Evolutionary conservation across 192 early-diverging fungal species (phyloP), one percentile per base, ranked within the genome.

Genomic region (Coemansia umbellata): DNA sequence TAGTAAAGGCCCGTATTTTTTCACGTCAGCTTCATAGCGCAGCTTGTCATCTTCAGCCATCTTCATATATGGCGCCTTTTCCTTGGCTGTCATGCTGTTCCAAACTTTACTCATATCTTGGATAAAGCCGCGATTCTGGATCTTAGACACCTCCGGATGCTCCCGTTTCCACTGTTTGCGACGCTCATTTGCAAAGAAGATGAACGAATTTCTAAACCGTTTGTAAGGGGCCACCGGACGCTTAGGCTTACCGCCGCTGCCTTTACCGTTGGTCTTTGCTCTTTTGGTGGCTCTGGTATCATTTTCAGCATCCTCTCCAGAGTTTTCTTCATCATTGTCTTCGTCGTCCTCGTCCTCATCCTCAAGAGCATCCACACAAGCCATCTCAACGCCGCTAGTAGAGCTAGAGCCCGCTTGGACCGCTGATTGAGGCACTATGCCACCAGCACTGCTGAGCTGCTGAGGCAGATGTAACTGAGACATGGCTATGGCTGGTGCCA

Each of bases 121-220:
- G 41, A 76, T 76, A 47, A 76, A 76, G 8, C 53, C 65, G 31
- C 73, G 65, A 50, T 76, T 67, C 39, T 67, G 61, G 35, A 76
- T 69, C 48, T 67, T 64, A 24, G 58, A 48, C 39, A 45, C 62
- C n/a, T 65, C 59, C 8, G 60, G 56, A 36, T 63, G 55, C 35
- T 60, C 60, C 11, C 28, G 66, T 36, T 26, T 53, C 55, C 63
- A 66, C 32, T 64, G 58, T 58, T 61, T 61, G 44, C 73, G 73
- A 6, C 55, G 47, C 42, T 68, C 73, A 39, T 76, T 76, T 31
- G 65, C 73, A 65, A 76, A 76, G 53, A 67, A 76, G 15, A 76
- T 76, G 42, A 76, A 76, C 43, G 73, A 76, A 43, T 76, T 76
- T 41, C 73, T 53, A 54, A 76, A 76, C 5, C 73, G 65, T 37